phyloP scores from a whole-genome alignment of 176 grass and related monocot species.

The Musa itinerans region DNA sequence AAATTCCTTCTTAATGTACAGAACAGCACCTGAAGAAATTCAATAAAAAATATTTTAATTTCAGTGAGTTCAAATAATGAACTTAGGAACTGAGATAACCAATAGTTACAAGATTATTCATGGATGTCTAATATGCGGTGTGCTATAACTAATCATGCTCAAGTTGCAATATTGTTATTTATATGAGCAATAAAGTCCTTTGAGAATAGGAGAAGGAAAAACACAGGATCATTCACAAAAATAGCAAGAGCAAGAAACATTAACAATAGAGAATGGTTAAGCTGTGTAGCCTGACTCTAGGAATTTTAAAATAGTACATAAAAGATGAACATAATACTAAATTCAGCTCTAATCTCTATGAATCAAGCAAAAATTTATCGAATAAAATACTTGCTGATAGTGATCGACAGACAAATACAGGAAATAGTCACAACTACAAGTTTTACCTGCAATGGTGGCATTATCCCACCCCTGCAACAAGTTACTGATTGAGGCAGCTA shows the following conservation, averaged over 20 bases:
- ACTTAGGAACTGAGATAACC: too few species aligned
- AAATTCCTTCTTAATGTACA: conserved; percentile 94
- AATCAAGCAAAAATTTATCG: not conserved
- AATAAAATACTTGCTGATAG: not conserved
- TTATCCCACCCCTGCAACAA: conserved; percentile 11
- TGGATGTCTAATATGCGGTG: not conserved
- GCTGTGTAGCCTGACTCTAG: too few species aligned
- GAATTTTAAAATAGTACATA: not conserved
- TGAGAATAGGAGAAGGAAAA: not conserved
- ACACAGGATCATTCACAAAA: not conserved
- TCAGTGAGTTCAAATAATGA: too few species aligned
- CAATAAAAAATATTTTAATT: too few species aligned
- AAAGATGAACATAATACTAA: not conserved
- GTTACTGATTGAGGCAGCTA: conserved; percentile 9
- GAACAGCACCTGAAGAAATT: conserved; percentile 44
- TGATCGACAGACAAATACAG: not conserved
- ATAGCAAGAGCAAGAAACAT: not conserved
- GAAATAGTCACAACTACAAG: not conserved
- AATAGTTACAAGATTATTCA: not conserved
- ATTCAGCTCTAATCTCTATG: not conserved
- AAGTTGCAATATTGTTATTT: not conserved
- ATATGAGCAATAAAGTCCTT: not conserved
- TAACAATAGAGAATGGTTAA: not conserved
- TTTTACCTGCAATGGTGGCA: conserved; percentile 8
- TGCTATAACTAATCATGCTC: not conserved